phyloP scores from a whole-genome alignment of 2,329 filamentous ascomycete genomes.

The Xylariaceae sp. region DNA sequence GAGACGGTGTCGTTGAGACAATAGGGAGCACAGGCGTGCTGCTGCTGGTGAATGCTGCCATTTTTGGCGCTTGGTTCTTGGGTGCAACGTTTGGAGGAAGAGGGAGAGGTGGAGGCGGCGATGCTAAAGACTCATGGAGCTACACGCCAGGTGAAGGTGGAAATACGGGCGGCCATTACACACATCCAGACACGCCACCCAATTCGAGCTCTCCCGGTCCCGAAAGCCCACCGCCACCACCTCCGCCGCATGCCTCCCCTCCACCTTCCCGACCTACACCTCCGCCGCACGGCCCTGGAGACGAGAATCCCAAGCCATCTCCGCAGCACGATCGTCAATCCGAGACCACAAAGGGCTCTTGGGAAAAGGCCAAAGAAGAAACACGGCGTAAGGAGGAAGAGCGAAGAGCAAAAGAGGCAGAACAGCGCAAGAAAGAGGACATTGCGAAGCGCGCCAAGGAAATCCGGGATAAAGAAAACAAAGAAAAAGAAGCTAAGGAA shows the following conservation, averaged over 20 bases:
- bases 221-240: conserved; percentile 33
- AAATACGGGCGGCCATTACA: conserved; percentile 20
- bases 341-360: conserved; percentile 42
- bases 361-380: conserved; percentile 67
- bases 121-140: conserved; percentile 21
- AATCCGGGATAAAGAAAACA: conserved; percentile 47
- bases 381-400: conserved; percentile 59
- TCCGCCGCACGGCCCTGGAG: conserved; percentile 21
- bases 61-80: conserved; percentile 70
- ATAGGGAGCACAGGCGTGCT: conserved; percentile 69
- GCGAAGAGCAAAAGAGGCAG: conserved; percentile 55
- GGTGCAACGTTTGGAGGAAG: conserved; percentile 54
- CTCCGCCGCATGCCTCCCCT: conserved; percentile 33
- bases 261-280: conserved; percentile 29
- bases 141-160: conserved; percentile 26
- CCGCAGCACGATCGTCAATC: conserved; percentile 25
- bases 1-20: conserved; percentile 65
- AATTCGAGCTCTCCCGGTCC: conserved; percentile 26
- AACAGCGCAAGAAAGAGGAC: conserved; percentile 56
- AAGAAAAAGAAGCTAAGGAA: conserved; percentile 31
- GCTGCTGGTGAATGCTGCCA: conserved; percentile 66
- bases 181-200: conserved; percentile 16
- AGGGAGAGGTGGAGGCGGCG: conserved; percentile 22
- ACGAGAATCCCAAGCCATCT: conserved; percentile 35
- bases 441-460: conserved; percentile 48